phyloP scores from a whole-genome alignment of 2,329 filamentous ascomycete species.

The Ascochyta viciae-villosae region DNA sequence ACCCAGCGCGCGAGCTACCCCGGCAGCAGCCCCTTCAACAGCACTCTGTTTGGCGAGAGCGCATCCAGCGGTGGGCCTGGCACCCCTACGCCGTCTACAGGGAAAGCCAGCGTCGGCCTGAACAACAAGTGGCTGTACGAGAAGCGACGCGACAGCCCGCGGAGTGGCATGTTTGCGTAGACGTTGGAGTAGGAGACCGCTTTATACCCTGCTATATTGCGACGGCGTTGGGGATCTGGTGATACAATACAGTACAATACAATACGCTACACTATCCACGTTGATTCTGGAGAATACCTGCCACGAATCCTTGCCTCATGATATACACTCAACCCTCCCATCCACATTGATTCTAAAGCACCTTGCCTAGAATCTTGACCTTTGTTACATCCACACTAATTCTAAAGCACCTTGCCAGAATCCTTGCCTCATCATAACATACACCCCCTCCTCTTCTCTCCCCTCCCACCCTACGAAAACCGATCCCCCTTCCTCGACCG shows the following conservation, averaged over 20 bases:
- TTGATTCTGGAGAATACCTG: no score
- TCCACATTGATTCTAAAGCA: no score
- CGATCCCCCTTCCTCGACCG: constrained; percentile 83
- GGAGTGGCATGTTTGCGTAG: constrained; percentile 41
- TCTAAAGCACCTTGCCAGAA: no score
- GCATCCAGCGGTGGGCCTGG: constrained; percentile 58
- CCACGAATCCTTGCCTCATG: no score
- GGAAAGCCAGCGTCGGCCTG: constrained; percentile 74
- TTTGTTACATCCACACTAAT: neutral
- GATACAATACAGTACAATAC: no score
- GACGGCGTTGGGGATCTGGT: constrained; percentile 23
- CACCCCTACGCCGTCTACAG: constrained; percentile 69
- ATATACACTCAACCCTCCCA: no score
- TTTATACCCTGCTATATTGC: constrained; percentile 46
- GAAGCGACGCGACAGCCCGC: constrained; percentile 67
- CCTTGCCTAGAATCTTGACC: no score
- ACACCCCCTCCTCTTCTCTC: no score
- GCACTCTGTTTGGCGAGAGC: constrained; percentile 42
- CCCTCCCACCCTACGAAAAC: constrained; percentile 58
- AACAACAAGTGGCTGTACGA: constrained; percentile 98
- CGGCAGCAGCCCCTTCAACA: constrained; percentile 49
- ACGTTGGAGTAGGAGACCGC: constrained; percentile 20
- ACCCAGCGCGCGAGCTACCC: constrained; percentile 70
- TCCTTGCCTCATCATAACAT: no score
- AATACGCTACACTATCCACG: no score